Conservation (phyloP, 257 asterid genomes). For the Solanum ossicruentum region DNA sequence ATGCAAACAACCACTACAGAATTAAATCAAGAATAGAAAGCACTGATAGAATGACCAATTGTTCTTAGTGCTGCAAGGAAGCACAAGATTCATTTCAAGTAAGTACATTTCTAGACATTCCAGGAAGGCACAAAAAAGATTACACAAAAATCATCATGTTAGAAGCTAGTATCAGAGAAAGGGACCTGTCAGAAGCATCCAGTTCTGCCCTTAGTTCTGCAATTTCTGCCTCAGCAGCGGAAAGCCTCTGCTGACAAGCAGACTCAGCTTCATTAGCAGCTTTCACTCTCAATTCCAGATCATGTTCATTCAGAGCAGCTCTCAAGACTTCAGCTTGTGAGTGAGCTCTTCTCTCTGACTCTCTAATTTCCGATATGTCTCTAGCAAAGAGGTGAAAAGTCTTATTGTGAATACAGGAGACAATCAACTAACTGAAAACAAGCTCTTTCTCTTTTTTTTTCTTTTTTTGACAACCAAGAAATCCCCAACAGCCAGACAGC, state of each 20-base stretch:
- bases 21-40: background rate
- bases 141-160: background rate
- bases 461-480: background rate
- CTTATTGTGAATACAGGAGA: constrained; percentile 1
- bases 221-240: constrained; percentile 77
- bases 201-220: constrained; percentile 63
- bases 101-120: background rate
- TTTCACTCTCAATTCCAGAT: constrained; percentile 81
- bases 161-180: constrained; percentile 9
- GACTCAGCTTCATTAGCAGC: constrained; percentile 95
- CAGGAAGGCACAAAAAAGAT: background rate
- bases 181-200: constrained; percentile 80
- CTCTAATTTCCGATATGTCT: constrained; percentile 58
- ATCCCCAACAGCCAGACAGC: background rate
- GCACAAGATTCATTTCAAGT: background rate
- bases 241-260: constrained; percentile 86
- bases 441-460: background rate
- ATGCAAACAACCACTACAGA: background rate
- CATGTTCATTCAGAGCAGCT: constrained; percentile 76
- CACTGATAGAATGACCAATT: background rate
- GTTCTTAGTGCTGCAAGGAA: background rate
- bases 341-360: constrained; percentile 70
- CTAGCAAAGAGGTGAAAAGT: constrained; percentile 24
- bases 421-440: background rate
- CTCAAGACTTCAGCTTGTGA: constrained; percentile 62